Percentiles rank a stretch among this genome's conserved stretches.
Conservation (phyloP, 768 basidiomycete species). For the Tubosaeta sp. region DNA sequence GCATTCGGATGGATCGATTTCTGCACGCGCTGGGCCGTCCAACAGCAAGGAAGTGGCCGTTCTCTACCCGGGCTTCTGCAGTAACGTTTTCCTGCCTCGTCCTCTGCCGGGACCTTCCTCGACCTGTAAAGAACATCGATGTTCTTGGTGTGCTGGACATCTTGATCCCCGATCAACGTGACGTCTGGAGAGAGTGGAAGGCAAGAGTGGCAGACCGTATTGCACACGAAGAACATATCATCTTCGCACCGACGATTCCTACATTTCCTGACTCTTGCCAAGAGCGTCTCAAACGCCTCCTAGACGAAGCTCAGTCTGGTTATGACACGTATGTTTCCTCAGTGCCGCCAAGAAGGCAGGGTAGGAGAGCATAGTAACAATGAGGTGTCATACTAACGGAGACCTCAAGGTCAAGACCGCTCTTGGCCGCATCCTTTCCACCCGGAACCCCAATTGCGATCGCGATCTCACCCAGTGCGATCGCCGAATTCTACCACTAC, state of each 20-base stretch:
- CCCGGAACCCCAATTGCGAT: conserved; percentile 52
- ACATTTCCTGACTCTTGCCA: conserved; percentile 12
- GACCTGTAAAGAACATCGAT: conserved; percentile 10
- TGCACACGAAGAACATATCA: no score
- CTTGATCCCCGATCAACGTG: conserved; percentile 11
- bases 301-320: conserved; percentile 13
- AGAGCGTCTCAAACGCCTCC: conserved; percentile 3
- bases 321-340: background rate
- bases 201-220: no score
- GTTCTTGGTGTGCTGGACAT: conserved; percentile 10
- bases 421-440: conserved; percentile 31
- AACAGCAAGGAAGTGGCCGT: conserved; percentile 10
- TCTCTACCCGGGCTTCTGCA: conserved; percentile 12
- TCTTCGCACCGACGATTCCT: no score
- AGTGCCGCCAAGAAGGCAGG: background rate
- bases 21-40: conserved; percentile 7
- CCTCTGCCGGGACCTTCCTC: conserved; percentile 10
- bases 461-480: conserved; percentile 65
- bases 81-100: conserved; percentile 14
- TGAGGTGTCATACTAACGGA: no score
- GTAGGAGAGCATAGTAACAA: no score
- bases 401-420: conserved; percentile 44
- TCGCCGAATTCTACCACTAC: conserved; percentile 45
- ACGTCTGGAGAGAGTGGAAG: conserved; percentile 16
- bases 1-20: conserved; percentile 12